A percentile compares a stretch with the other conserved stretches of the same genome.
Conservation (phyloP, 208 protist species). For the Blechomonas ayalai region DNA sequence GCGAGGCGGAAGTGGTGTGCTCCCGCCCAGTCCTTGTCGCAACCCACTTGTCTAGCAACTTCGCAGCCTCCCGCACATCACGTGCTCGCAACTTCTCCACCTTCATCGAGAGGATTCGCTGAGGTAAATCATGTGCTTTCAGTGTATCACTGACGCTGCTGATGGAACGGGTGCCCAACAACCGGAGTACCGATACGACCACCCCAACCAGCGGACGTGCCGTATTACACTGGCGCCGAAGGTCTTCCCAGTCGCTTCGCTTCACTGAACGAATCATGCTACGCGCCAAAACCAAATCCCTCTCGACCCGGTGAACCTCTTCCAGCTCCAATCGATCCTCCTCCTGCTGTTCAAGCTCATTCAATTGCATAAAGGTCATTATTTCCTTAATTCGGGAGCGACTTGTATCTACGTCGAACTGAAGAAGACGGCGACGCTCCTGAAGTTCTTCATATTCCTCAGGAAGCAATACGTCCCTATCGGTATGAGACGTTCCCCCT, state of each 20-base stretch:
- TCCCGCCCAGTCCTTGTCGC: too few relatives aligned
- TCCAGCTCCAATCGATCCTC: not conserved
- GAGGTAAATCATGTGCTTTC: slow-evolving; percentile 3
- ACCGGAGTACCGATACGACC: slow-evolving; percentile 6
- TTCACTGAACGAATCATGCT: slow-evolving; percentile 19
- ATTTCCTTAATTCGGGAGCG: slow-evolving; percentile 22
- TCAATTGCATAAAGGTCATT: slow-evolving; percentile 5
- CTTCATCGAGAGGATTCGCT: slow-evolving; percentile 6
- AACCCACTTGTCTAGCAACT: slow-evolving; percentile 3
- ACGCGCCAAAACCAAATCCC: slow-evolving; percentile 9
- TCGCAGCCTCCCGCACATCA: not conserved
- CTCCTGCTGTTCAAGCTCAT: not conserved
- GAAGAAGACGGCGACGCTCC: slow-evolving; percentile 17
- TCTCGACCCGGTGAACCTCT: slow-evolving; percentile 6
- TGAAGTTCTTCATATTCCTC: slow-evolving; percentile 24
- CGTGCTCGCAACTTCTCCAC: not conserved
- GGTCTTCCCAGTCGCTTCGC: slow-evolving; percentile 6
- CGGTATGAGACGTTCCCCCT: not conserved
- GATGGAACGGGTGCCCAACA: slow-evolving; percentile 1
- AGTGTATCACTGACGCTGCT: slow-evolving; percentile 5
- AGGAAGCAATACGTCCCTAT: slow-evolving; percentile 3
- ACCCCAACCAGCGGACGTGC: slow-evolving; percentile 1
- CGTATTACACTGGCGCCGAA: slow-evolving; percentile 8
- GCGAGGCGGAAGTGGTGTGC: too few relatives aligned
- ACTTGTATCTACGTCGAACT: slow-evolving; percentile 19